Conservation (phyloP, 2,329 filamentous ascomycete genomes). For the Byssothecium circinans region DNA sequence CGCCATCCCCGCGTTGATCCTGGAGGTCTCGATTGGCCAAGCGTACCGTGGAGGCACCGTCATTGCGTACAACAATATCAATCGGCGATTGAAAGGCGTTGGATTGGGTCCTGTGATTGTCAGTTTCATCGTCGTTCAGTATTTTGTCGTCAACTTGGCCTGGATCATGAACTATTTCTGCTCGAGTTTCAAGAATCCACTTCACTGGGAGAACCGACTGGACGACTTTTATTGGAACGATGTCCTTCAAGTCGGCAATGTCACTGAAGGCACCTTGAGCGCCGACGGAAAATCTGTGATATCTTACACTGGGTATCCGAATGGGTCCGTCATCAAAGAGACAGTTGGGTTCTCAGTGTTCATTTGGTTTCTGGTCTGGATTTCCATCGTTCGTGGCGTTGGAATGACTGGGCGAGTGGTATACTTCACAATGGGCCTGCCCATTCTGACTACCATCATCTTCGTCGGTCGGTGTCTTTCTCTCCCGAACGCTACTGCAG, state of each 20-base stretch:
- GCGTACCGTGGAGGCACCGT: constrained; percentile 22
- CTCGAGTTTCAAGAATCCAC: constrained; percentile 12
- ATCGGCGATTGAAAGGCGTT: constrained; percentile 17
- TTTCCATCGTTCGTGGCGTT: constrained; percentile 20
- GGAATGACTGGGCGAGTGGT: constrained; percentile 22
- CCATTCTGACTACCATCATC: constrained; percentile 16
- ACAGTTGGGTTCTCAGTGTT: constrained; percentile 25
- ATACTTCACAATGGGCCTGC: constrained; percentile 26
- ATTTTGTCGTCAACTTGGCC: constrained; percentile 17
- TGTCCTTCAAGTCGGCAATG: constrained; percentile 53
- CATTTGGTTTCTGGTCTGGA: constrained; percentile 12
- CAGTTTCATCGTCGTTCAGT: constrained; percentile 14
- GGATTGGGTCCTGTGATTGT: constrained; percentile 14
- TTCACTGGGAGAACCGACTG: constrained; percentile 24
- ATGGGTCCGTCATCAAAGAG: constrained; percentile 54
- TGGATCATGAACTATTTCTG: constrained; percentile 22
- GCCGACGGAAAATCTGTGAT: constrained; percentile 45
- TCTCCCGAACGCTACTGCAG: constrained; percentile 54
- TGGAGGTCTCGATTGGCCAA: constrained; percentile 20
- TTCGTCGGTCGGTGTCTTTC: constrained; percentile 15
- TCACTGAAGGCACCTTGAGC: constrained; percentile 39
- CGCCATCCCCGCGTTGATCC: constrained; percentile 16
- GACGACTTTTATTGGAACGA: constrained; percentile 56
- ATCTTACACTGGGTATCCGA: constrained; percentile 53
- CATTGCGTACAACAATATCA: constrained; percentile 22